Evolutionary conservation across 345 rosid species (phyloP).

Genomic region (Citrus cavaleriei): DNA sequence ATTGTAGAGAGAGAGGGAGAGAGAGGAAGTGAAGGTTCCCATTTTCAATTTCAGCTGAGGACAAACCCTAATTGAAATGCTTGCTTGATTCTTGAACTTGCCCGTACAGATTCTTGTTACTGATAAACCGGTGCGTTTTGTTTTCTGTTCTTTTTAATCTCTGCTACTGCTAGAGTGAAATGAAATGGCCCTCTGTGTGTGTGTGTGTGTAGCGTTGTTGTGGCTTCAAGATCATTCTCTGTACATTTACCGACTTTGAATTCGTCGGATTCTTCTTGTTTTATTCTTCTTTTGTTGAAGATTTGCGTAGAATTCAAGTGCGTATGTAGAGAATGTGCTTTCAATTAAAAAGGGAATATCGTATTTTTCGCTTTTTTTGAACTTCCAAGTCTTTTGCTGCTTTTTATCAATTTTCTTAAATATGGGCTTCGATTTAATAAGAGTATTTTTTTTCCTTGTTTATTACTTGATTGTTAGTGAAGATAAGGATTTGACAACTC

Average conservation of each 20-base stretch:
- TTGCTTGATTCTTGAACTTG: slow-evolving; percentile 1
- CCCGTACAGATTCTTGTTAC: slow-evolving; percentile 18
- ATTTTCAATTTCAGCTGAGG: background rate
- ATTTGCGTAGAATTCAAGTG: slow-evolving; percentile 25
- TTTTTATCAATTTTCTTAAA: background rate
- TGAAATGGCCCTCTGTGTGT: background rate
- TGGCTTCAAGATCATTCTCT: slow-evolving; percentile 13
- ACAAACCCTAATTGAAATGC: slow-evolving; percentile 3
- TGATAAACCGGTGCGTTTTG: slow-evolving; percentile 23
- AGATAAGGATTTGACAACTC: slow-evolving; percentile 22
- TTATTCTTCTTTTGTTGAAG: background rate
- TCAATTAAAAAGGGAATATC: slow-evolving; percentile 5
- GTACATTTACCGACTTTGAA: slow-evolving; percentile 7
- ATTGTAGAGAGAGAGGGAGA: background rate
- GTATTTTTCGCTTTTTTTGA: background rate
- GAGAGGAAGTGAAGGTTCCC: background rate
- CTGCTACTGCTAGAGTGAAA: background rate
- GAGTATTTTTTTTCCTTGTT: background rate
- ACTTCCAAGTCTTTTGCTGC: slow-evolving; percentile 4
- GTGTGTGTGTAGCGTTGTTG: background rate
- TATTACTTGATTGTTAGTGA: slow-evolving; percentile 25
- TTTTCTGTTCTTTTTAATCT: background rate
- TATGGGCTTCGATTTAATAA: background rate
- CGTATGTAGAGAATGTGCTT: slow-evolving; percentile 15
- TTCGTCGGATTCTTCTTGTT: slow-evolving; percentile 9